Percentiles rank a stretch among this genome's conserved stretches.
phyloP scores from a whole-genome alignment of 441 rosid species.

The Isatis lusitanica region DNA sequence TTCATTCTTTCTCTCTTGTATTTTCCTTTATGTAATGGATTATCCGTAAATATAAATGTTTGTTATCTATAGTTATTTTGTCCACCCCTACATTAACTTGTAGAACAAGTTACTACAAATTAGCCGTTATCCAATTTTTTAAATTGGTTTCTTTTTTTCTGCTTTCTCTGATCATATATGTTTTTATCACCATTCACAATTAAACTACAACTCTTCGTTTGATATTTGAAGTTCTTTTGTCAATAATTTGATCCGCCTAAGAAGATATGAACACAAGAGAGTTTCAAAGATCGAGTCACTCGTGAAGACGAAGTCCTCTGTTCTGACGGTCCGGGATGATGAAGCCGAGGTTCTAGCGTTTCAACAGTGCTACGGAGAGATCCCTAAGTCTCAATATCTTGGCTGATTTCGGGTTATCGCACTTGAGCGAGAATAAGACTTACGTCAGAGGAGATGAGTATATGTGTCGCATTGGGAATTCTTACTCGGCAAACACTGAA shows the following conservation, averaged over 20 bases:
- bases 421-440: conserved; percentile 17
- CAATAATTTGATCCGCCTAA: too few species aligned
- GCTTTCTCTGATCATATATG: too few species aligned
- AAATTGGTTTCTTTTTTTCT: too few species aligned
- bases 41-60: not conserved
- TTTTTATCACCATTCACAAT: too few species aligned
- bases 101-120: not conserved
- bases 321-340: not conserved
- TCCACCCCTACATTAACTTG: not conserved
- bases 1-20: too few species aligned
- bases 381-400: conserved; percentile 3
- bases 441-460: not conserved
- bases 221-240: too few species aligned
- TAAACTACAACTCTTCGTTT: too few species aligned
- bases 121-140: too few species aligned
- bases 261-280: too few species aligned
- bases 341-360: not conserved
- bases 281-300: too few species aligned
- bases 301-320: too few species aligned
- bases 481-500: conserved; percentile 13
- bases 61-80: not conserved
- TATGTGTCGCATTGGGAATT: not conserved
- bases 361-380: not conserved
- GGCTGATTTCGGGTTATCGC: conserved; percentile 4
- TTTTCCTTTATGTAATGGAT: too few species aligned